Conservation (phyloP, 768 basidiomycete species). For the Rhizopogon sp. region DNA sequence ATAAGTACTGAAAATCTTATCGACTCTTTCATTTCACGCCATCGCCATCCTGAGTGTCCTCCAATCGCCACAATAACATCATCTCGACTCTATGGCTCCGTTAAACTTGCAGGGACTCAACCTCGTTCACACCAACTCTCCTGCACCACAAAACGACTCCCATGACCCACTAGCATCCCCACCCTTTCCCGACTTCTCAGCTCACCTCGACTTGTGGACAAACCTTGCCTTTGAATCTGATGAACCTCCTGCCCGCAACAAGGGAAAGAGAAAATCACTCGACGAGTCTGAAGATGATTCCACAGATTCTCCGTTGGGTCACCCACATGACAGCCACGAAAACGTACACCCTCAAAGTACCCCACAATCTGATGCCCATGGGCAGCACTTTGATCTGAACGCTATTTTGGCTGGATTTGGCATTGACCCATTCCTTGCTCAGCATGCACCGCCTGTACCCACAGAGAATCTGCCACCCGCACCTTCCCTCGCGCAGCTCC, state of each 20-base stretch:
- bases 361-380: conserved; percentile 30
- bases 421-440: conserved; percentile 38
- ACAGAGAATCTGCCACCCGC: conserved; percentile 25
- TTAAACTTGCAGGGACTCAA: conserved; percentile 75
- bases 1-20: conserved; percentile 9
- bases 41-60: conserved; percentile 5
- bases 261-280: conserved; percentile 29
- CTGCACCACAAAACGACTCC: conserved; percentile 31
- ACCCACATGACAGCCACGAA: conserved; percentile 52
- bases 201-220: conserved; percentile 82
- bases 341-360: conserved; percentile 46
- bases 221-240: conserved; percentile 71
- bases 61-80: conserved; percentile 1
- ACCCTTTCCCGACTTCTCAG: conserved; percentile 67
- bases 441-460: conserved; percentile 16
- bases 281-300: conserved; percentile 39
- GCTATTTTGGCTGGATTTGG: conserved; percentile 32
- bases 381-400: conserved; percentile 40
- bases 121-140: conserved; percentile 56
- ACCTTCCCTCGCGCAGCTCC: conserved; percentile 67
- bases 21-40: conserved; percentile 8
- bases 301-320: conserved; percentile 1
- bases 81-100: conserved; percentile 43
- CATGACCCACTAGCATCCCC: conserved; percentile 61
- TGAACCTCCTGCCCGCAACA: conserved; percentile 46